Conservation (phyloP, 352 stramenopile species). For the Pythium pyrilobum region DNA sequence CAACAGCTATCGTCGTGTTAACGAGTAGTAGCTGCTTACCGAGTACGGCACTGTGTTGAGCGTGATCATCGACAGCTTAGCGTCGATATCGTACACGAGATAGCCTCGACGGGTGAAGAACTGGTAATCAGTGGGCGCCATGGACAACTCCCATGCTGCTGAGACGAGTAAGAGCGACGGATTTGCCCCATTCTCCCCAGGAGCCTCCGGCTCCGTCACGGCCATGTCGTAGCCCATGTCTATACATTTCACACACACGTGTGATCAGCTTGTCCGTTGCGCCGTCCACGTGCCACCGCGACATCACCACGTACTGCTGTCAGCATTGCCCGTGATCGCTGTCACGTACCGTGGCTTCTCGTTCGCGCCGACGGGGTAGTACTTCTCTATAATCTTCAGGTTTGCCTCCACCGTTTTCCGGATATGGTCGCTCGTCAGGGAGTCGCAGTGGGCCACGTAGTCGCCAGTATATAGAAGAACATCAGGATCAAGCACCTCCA, state of each 20-base stretch:
- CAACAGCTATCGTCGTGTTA: background rate
- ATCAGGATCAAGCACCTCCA: conserved; percentile 48
- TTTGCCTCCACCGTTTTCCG: conserved; percentile 56
- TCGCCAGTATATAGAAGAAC: conserved; percentile 83
- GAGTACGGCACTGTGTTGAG: conserved; percentile 83
- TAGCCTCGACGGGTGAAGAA: conserved; percentile 55
- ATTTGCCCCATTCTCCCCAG: conserved; percentile 44
- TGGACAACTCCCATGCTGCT: conserved; percentile 37
- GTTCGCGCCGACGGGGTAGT: conserved; percentile 35
- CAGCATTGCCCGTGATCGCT: conserved; percentile 76
- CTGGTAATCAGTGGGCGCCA: conserved; percentile 47
- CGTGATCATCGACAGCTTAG: conserved; percentile 59
- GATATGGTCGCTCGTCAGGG: conserved; percentile 57
- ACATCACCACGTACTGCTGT: conserved; percentile 47
- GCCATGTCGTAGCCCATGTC: conserved; percentile 73
- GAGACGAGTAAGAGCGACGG: conserved; percentile 54
- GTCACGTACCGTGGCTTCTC: conserved; percentile 44
- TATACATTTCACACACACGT: conserved; percentile 8
- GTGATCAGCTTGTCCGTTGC: no score
- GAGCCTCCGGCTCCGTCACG: conserved; percentile 55
- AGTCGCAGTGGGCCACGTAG: conserved; percentile 61
- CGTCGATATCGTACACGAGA: conserved; percentile 54
- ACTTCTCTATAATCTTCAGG: conserved; percentile 61
- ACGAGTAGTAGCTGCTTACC: conserved; percentile 23
- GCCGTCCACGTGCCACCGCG: no score